Conservation (phyloP, 2,329 filamentous ascomycete genomes). For the Neonectria punicea region DNA sequence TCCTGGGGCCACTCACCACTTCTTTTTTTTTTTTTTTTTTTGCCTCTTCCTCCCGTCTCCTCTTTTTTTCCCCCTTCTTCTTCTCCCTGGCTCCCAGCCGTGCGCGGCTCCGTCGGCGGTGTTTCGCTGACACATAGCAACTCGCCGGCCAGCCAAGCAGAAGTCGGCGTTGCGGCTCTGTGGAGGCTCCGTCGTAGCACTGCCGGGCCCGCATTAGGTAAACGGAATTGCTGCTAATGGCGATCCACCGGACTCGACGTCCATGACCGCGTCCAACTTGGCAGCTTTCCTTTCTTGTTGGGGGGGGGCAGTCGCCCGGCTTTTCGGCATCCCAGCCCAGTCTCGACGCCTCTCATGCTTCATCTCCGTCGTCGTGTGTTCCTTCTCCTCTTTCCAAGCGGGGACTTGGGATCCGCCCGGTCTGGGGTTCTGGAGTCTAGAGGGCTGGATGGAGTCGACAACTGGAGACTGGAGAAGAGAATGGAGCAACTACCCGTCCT, state of each 20-base stretch:
- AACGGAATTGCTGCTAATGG: constrained; percentile 2
- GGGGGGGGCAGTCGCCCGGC: not conserved
- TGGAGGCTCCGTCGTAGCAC: constrained; percentile 20
- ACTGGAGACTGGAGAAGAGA: not conserved
- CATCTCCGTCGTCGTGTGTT: not conserved
- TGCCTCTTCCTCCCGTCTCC: not conserved
- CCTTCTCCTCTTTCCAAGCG: not conserved
- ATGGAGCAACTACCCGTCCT: too few species aligned
- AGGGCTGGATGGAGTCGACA: too few species aligned
- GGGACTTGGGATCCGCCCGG: not conserved
- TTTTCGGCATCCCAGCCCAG: constrained; percentile 3
- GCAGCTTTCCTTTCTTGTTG: too few species aligned
- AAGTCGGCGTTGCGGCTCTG: constrained; percentile 14
- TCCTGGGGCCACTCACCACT: not conserved
- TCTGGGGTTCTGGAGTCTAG: constrained; percentile 4
- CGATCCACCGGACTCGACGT: constrained; percentile 7
- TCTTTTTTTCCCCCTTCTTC: too few species aligned
- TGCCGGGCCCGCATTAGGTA: constrained; percentile 27
- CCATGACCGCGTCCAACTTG: too few species aligned
- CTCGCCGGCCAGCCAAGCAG: constrained; percentile 21
- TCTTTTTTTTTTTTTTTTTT: not conserved
- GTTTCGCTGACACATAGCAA: constrained; percentile 26
- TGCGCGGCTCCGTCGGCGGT: constrained; percentile 13
- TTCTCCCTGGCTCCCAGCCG: not conserved
- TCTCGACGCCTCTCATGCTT: not conserved